These are phyloP conservation scores for Cystobasidium ongulense DNA, from an alignment of 768 basidiomycete genomes.

Conservation along the genomic window DNA sequence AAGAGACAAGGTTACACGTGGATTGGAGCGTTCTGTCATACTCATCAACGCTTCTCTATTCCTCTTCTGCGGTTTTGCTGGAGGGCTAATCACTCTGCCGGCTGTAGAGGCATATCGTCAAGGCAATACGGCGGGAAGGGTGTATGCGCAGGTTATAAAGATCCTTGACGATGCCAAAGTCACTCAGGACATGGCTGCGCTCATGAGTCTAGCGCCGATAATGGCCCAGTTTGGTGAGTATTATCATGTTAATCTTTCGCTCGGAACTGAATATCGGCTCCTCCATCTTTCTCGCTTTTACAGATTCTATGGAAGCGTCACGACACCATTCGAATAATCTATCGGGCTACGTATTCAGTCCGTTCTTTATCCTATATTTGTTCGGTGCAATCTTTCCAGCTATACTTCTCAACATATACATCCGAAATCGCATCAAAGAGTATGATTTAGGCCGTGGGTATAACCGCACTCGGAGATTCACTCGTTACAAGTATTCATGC, in stretches of 20 bases:
- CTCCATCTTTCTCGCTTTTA: no score
- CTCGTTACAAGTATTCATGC: no score
- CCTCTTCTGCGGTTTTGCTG: background rate
- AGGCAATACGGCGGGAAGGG: background rate
- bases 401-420: background rate
- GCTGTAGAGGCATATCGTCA: background rate
- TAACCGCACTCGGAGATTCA: no score
- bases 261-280: no score
- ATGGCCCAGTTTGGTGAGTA: background rate
- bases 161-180: background rate
- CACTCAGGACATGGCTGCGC: background rate
- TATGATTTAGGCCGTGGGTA: background rate
- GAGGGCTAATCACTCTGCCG: background rate
- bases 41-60: background rate
- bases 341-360: background rate
- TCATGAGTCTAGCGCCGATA: background rate
- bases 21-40: background rate
- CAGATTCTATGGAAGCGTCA: background rate
- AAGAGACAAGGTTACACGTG: background rate
- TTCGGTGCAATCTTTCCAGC: background rate
- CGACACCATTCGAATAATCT: background rate
- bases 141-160: background rate
- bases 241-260: background rate
- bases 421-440: background rate
- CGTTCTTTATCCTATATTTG: background rate